phyloP scores from a whole-genome alignment of 306 rosid genomes.

The Pterocarpus santalinus region DNA sequence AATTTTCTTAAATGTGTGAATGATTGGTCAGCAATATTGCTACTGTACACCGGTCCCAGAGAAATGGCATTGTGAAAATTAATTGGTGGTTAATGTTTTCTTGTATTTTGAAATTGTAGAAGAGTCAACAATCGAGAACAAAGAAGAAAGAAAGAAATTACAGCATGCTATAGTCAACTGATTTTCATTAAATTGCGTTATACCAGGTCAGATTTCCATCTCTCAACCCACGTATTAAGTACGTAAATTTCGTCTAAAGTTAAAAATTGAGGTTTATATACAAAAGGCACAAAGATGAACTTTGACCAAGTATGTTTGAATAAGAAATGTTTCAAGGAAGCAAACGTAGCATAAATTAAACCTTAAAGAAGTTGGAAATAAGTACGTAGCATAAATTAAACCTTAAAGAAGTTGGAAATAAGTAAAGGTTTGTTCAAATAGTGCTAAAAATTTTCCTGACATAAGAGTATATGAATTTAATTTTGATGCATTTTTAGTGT shows the following conservation, averaged over 20 bases:
- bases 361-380: not conserved
- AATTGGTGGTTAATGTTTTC: not conserved
- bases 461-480: no score
- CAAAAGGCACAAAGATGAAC: not conserved
- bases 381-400: no score
- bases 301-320: constrained; percentile 3
- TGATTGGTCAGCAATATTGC: not conserved
- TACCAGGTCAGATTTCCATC: constrained; percentile 30
- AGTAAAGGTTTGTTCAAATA: not conserved
- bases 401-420: not conserved
- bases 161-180: constrained; percentile 7
- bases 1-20: not conserved
- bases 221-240: not conserved
- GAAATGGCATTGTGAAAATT: not conserved
- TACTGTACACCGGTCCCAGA: not conserved
- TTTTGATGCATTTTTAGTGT: no score
- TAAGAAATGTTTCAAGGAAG: not conserved
- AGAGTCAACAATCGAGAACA: not conserved
- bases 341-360: not conserved
- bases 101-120: not conserved
- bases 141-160: not conserved
- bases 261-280: not conserved
- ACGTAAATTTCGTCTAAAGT: not conserved
- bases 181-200: not conserved
- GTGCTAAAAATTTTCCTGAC: no score